Percentiles rank a stretch among this genome's conserved stretches.
phyloP scores from a whole-genome alignment of 2,329 filamentous ascomycete genomes.

The Exophiala oligosperma region DNA sequence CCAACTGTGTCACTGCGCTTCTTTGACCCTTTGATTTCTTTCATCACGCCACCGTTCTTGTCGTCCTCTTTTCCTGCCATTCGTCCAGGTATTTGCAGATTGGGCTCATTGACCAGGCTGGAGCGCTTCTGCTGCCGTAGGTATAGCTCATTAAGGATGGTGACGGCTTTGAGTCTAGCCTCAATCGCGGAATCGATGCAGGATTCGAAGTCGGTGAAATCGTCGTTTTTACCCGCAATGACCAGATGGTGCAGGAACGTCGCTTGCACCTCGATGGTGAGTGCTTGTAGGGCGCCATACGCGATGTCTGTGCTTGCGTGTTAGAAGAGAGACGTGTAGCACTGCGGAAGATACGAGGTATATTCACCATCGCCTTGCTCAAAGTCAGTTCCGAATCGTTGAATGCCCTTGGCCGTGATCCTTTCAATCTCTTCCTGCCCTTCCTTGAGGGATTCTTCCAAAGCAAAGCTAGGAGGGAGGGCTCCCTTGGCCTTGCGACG shows the following conservation, averaged over 20 bases:
- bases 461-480: slow-evolving; percentile 9
- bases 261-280: slow-evolving; percentile 21
- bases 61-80: neutral
- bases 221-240: slow-evolving; percentile 13
- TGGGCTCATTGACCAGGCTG: slow-evolving; percentile 5
- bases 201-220: slow-evolving; percentile 13
- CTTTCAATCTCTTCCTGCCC: slow-evolving; percentile 19
- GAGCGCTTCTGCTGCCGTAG: slow-evolving; percentile 16
- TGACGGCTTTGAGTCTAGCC: slow-evolving; percentile 15
- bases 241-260: slow-evolving; percentile 13
- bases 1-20: neutral
- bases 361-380: slow-evolving; percentile 19
- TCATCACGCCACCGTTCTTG: neutral
- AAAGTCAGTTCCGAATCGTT: slow-evolving; percentile 12
- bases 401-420: slow-evolving; percentile 18
- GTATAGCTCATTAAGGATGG: slow-evolving; percentile 20
- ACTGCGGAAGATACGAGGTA: neutral
- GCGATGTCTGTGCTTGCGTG: slow-evolving; percentile 9
- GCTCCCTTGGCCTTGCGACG: slow-evolving; percentile 13
- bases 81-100: neutral
- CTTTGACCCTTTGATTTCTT: neutral
- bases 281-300: slow-evolving; percentile 16
- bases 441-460: slow-evolving; percentile 19
- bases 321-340: neutral
- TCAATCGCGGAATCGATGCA: slow-evolving; percentile 19